These are phyloP conservation scores for Penicillium sclerotigenum DNA, from an alignment of 2,329 filamentous ascomycete genomes.

Conservation along the genomic window DNA sequence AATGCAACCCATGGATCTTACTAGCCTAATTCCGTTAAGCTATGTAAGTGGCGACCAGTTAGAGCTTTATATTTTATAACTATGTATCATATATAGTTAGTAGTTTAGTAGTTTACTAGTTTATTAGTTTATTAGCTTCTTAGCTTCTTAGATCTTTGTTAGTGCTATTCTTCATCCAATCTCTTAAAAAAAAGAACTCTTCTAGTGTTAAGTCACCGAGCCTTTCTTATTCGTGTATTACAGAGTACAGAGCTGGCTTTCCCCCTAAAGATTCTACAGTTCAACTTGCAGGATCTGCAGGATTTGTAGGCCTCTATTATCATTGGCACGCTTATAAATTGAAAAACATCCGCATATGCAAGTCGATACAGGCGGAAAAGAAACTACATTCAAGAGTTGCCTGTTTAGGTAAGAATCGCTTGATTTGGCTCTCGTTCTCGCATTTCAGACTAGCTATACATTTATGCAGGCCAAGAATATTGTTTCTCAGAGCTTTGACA, in stretches of 20 bases:
- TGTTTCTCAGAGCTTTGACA: not conserved
- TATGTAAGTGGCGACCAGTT: not conserved
- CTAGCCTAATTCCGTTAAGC: not conserved
- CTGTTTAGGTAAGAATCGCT: constrained; percentile 20
- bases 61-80: not conserved
- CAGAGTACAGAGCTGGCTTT: not conserved
- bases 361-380: constrained; percentile 14
- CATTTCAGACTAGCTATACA: constrained; percentile 1
- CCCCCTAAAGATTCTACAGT: not conserved
- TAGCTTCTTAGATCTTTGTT: not conserved
- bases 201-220: not conserved
- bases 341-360: not conserved
- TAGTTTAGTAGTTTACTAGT: not conserved
- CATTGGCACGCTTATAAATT: not conserved
- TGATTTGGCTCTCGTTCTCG: constrained; percentile 17
- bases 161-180: not conserved
- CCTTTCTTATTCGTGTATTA: not conserved
- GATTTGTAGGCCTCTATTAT: not conserved
- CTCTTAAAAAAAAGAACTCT: not conserved
- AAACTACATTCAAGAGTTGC: constrained; percentile 7
- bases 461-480: not conserved
- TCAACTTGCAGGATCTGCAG: not conserved
- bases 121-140: not conserved
- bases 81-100: not conserved
- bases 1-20: constrained; percentile 1